Evolutionary conservation across 116 monocot species (phyloP).

Genomic region (Iris pallida): DNA sequence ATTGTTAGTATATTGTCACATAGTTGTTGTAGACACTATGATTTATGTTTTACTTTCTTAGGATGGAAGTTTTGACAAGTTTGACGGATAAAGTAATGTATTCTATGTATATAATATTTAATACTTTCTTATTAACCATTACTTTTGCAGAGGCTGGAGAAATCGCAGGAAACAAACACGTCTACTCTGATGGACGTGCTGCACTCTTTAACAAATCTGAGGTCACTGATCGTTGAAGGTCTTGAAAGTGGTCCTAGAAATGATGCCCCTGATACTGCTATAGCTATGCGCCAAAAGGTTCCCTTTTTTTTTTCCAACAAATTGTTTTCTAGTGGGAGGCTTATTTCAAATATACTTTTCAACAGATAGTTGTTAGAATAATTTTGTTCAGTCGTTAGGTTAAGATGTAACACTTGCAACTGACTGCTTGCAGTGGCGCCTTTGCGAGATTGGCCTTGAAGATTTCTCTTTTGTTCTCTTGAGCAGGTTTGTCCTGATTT

Average conservation of each 20-base stretch:
- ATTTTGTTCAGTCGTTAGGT: background rate
- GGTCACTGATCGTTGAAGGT: constrained; percentile 61
- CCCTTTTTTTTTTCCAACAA: background rate
- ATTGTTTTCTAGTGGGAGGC: no score
- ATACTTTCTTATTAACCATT: constrained; percentile 7
- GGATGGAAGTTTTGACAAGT: background rate
- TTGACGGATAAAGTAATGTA: background rate
- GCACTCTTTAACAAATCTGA: constrained; percentile 51
- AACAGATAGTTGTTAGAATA: constrained; percentile 2
- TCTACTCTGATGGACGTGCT: constrained; percentile 47
- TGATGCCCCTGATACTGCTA: constrained; percentile 93
- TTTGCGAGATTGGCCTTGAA: constrained; percentile 93
- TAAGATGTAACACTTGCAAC: background rate
- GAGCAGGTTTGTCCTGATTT: constrained; percentile 54
- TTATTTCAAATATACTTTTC: background rate
- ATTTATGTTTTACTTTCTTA: background rate
- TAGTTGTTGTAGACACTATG: no score
- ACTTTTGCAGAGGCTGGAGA: constrained; percentile 58
- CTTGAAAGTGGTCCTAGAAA: constrained; percentile 95
- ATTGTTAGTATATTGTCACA: no score
- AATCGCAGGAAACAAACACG: constrained; percentile 28
- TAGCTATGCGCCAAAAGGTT: constrained; percentile 97
- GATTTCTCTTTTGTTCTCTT: constrained; percentile 92
- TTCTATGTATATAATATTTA: background rate
- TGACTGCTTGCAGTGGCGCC: constrained; percentile 65